These are phyloP conservation scores for Stephanodiscus minutulus DNA, from an alignment of 108 stramenopile genomes.

Conservation along the genomic window DNA sequence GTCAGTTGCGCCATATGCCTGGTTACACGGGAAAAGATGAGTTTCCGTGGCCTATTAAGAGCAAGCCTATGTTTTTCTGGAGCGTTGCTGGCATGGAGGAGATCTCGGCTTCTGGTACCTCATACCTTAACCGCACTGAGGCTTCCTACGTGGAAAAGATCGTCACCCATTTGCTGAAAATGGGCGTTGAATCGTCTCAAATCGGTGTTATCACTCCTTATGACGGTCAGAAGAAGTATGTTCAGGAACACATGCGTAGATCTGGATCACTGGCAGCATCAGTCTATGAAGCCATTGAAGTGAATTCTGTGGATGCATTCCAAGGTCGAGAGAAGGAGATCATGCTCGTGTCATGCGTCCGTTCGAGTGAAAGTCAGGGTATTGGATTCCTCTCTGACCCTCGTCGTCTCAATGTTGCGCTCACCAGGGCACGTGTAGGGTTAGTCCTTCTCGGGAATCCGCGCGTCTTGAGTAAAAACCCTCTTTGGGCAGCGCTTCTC, in stretches of 20 bases:
- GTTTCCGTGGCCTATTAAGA: constrained; percentile 92
- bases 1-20: constrained; percentile 74
- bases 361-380: constrained; percentile 96
- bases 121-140: constrained; percentile 97
- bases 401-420: constrained; percentile 97
- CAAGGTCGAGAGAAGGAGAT: constrained; percentile 99
- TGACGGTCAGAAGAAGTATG: constrained; percentile 97
- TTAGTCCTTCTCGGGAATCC: constrained; percentile 95
- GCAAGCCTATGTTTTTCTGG: constrained; percentile 95
- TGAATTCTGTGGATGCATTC: constrained; percentile 97
- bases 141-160: constrained; percentile 95
- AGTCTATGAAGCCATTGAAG: constrained; percentile 94
- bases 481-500: constrained; percentile 95
- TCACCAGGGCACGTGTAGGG: constrained; percentile 95
- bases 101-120: constrained; percentile 95
- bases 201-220: constrained; percentile 99
- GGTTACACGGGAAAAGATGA: constrained; percentile 84
- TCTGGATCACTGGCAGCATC: constrained; percentile 79
- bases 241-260: constrained; percentile 90
- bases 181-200: constrained; percentile 89
- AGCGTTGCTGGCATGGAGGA: constrained; percentile 95
- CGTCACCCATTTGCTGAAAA: constrained; percentile 93
- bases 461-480: constrained; percentile 94
- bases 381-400: constrained; percentile 98
- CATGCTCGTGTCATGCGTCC: constrained; percentile 96